Percentiles rank a stretch among this genome's conserved stretches.
Evolutionary conservation across 495 filamentous ascomycete genomes (phyloP).

Genomic region (Penicillium verhagenii): DNA sequence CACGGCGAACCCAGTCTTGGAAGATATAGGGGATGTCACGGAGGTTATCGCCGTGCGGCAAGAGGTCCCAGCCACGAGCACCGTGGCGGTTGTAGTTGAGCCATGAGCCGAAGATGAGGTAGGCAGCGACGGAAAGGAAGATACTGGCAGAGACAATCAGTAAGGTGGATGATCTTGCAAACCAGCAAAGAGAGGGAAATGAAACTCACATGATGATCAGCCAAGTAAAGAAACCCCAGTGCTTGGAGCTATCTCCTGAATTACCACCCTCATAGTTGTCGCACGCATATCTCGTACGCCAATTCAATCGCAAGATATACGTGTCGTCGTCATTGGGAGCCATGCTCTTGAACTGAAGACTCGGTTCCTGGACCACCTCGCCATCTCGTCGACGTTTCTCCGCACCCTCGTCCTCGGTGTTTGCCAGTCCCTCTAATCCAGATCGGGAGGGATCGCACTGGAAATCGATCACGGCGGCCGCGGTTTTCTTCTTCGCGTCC

Average conservation of each 20-base stretch:
- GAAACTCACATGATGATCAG: constrained; percentile 84
- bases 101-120: constrained; percentile 98
- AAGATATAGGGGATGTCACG: constrained; percentile 89
- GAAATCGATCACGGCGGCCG: constrained; percentile 79
- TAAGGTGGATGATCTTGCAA: background rate
- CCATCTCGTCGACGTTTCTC: constrained; percentile 25
- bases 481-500: constrained; percentile 47
- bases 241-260: constrained; percentile 41
- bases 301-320: constrained; percentile 67
- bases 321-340: constrained; percentile 45
- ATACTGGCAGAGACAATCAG: constrained; percentile 40
- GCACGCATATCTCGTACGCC: constrained; percentile 85
- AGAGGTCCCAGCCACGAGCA: constrained; percentile 89
- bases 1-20: constrained; percentile 77
- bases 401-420: constrained; percentile 31
- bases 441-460: constrained; percentile 67
- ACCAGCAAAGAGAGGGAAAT: background rate
- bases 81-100: constrained; percentile 98
- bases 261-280: constrained; percentile 48
- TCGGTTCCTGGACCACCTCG: constrained; percentile 43
- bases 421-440: constrained; percentile 65
- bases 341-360: constrained; percentile 73
- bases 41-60: constrained; percentile 90
- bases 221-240: constrained; percentile 98
- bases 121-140: constrained; percentile 83